phyloP scores from a whole-genome alignment of 352 stramenopile genomes.

The Phytophthora citricola region DNA sequence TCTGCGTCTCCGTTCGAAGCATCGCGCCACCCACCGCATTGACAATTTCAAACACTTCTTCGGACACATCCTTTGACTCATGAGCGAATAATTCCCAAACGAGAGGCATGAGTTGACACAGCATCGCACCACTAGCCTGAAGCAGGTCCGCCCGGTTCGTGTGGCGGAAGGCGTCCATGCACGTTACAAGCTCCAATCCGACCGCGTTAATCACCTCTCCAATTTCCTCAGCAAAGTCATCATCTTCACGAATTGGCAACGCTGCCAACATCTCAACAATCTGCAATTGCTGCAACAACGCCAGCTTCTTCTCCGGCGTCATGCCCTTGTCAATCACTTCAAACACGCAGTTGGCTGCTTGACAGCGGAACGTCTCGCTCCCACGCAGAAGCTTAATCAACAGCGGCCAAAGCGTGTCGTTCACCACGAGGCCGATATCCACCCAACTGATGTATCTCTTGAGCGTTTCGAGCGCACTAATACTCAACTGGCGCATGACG shows the following conservation, averaged over 20 bases:
- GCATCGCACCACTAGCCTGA: slow-evolving; percentile 59
- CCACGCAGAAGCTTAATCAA: slow-evolving; percentile 76
- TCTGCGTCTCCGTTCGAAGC: slow-evolving; percentile 62
- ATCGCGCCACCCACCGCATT: slow-evolving; percentile 74
- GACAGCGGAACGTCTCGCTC: slow-evolving; percentile 63
- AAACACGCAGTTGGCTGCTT: slow-evolving; percentile 84
- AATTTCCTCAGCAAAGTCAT: slow-evolving; percentile 85
- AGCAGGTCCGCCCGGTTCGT: slow-evolving; percentile 53
- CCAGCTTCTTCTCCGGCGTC: slow-evolving; percentile 83
- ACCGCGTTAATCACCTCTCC: slow-evolving; percentile 86
- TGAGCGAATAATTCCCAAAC: slow-evolving; percentile 85
- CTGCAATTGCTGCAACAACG: slow-evolving; percentile 75
- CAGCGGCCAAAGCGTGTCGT: slow-evolving; percentile 82
- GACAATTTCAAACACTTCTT: slow-evolving; percentile 89
- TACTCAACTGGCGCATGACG: slow-evolving; percentile 74
- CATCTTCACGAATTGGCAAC: slow-evolving; percentile 75
- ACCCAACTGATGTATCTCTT: slow-evolving; percentile 91
- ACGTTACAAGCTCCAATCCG: slow-evolving; percentile 81
- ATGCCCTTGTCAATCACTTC: slow-evolving; percentile 90
- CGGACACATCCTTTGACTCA: slow-evolving; percentile 84
- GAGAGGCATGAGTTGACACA: slow-evolving; percentile 79
- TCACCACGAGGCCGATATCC: slow-evolving; percentile 84
- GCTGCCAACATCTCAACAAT: slow-evolving; percentile 64
- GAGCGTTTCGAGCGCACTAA: slow-evolving; percentile 74
- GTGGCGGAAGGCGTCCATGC: slow-evolving; percentile 81